phyloP scores from a whole-genome alignment of 164 flowering plant genomes.

The Magnolia officinalis region DNA sequence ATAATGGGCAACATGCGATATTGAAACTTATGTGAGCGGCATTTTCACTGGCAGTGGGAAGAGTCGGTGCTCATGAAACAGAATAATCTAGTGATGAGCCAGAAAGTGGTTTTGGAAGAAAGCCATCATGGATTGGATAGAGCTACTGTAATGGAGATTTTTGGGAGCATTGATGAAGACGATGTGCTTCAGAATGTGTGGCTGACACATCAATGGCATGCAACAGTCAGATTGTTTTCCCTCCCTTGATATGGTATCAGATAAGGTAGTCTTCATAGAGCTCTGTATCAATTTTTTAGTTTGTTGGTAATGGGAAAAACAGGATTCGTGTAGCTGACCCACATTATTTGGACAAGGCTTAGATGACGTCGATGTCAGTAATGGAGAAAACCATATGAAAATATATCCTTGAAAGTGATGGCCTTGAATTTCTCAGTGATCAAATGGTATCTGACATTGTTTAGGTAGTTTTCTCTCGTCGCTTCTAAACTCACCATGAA shows the following conservation, averaged over 20 bases:
- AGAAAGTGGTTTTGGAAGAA: slow-evolving; percentile 16
- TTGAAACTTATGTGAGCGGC: slow-evolving; percentile 12
- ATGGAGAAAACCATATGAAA: not conserved
- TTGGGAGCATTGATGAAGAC: slow-evolving; percentile 3
- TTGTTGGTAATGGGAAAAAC: too few relatives aligned
- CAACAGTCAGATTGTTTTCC: slow-evolving; percentile 18
- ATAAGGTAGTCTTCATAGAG: slow-evolving; percentile 16
- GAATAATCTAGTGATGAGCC: slow-evolving; percentile 17
- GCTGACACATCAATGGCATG: slow-evolving; percentile 1
- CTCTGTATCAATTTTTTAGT: not conserved
- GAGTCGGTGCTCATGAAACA: slow-evolving; percentile 16
- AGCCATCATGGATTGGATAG: slow-evolving; percentile 12
- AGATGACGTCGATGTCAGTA: not conserved
- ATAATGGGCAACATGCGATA: not conserved
- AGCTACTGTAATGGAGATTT: slow-evolving; percentile 4
- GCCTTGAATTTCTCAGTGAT: not conserved
- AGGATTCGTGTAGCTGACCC: not conserved
- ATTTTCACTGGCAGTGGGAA: slow-evolving; percentile 12
- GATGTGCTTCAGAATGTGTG: slow-evolving; percentile 9
- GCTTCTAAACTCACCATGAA: not conserved
- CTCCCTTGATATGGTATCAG: slow-evolving; percentile 11
- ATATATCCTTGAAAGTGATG: not conserved
- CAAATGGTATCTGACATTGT: not conserved
- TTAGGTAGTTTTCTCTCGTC: not conserved
- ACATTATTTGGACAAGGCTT: not conserved